These are phyloP conservation scores for Butyriboletus pseudospeciosus DNA, from an alignment of 1,284 basidiomycete species.

Conservation along the genomic window DNA sequence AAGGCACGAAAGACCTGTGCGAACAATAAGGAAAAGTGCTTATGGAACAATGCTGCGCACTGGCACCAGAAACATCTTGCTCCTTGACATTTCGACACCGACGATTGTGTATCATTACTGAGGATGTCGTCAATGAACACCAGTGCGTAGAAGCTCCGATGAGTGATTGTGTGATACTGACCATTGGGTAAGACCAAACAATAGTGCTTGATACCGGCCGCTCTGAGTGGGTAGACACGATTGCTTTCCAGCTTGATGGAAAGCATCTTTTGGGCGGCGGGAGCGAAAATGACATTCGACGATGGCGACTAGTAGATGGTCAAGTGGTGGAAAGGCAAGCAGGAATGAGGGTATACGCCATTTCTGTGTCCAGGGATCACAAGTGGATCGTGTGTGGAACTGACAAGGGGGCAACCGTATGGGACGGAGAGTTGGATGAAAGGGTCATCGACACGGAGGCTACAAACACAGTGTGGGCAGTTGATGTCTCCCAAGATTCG, in stretches of 20 bases:
- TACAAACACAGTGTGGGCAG: too few relatives aligned
- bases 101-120: background rate
- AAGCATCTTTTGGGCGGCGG: background rate
- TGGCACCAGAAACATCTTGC: too few relatives aligned
- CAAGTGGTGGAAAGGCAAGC: background rate
- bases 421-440: background rate
- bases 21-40: too few relatives aligned
- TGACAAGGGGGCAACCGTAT: background rate
- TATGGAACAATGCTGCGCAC: too few relatives aligned
- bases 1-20: too few relatives aligned
- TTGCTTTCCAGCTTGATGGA: background rate
- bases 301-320: background rate
- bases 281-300: background rate
- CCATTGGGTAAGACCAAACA: background rate
- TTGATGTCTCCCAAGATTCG: background rate
- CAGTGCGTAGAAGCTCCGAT: background rate
- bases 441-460: background rate
- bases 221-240: background rate
- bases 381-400: background rate
- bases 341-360: accelerated
- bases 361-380: background rate
- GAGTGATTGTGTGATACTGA: background rate
- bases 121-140: background rate
- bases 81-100: background rate
- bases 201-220: background rate